phyloP scores from a whole-genome alignment of 2,329 filamentous ascomycete genomes.

The Alternaria triticina region DNA sequence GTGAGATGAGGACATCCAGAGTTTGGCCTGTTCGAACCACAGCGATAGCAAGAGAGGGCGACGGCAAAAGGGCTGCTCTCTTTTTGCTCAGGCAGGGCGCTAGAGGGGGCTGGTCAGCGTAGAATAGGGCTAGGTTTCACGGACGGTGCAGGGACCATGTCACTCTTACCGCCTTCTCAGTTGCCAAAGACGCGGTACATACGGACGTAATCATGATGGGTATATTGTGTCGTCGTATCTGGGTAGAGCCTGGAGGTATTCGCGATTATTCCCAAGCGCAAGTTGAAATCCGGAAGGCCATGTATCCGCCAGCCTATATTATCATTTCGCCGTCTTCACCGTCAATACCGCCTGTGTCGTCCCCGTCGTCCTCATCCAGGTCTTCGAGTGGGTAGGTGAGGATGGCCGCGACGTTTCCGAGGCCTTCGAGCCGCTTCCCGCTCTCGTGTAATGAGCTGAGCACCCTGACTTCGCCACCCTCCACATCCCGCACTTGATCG shows the following conservation, averaged over 20 bases:
- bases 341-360: conserved; percentile 17
- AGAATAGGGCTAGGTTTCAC: no score
- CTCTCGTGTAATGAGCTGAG: conserved; percentile 94
- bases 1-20: background rate
- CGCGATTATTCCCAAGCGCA: background rate
- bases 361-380: conserved; percentile 68
- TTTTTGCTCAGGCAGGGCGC: background rate
- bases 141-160: no score
- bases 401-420: conserved; percentile 89
- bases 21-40: background rate
- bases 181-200: fast-evolving
- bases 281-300: background rate
- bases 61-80: background rate
- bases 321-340: conserved; percentile 33
- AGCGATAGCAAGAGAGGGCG: background rate
- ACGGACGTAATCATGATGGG: background rate
- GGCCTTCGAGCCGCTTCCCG: conserved; percentile 78
- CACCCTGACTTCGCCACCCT: conserved; percentile 87
- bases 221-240: background rate
- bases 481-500: conserved; percentile 79
- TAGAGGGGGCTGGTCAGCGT: background rate
- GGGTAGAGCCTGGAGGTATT: background rate
- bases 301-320: conserved; percentile 19
- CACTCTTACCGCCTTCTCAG: background rate
- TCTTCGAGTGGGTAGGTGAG: conserved; percentile 87